Evolutionary conservation across 2,329 filamentous ascomycete species (phyloP).

Genomic region (Cladosporium cucumerinum): DNA sequence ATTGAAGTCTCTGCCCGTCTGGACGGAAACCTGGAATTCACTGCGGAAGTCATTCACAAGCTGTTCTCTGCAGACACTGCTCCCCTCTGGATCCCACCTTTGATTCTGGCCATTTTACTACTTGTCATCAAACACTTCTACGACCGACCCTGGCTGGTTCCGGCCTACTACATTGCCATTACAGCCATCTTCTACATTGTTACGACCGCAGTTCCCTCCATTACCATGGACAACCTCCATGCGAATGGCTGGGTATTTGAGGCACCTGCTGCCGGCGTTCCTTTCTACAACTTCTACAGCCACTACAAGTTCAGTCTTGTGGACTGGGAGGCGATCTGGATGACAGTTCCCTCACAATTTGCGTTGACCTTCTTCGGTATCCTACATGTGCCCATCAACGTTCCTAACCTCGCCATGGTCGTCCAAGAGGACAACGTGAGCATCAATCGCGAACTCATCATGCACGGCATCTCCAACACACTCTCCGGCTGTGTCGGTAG

Average conservation of each 20-base stretch:
- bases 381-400: slow-evolving; percentile 95
- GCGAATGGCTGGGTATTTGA: slow-evolving; percentile 86
- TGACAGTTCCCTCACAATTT: slow-evolving; percentile 90
- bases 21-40: slow-evolving; percentile 79
- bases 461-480: slow-evolving; percentile 91
- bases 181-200: slow-evolving; percentile 75
- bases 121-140: slow-evolving; percentile 73
- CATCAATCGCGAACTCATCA: slow-evolving; percentile 84
- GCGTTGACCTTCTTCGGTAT: slow-evolving; percentile 97
- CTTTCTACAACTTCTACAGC: slow-evolving; percentile 98
- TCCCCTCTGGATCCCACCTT: slow-evolving; percentile 76
- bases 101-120: slow-evolving; percentile 71
- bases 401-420: slow-evolving; percentile 85
- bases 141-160: slow-evolving; percentile 79
- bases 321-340: slow-evolving; percentile 76
- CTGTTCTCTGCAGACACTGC: slow-evolving; percentile 72
- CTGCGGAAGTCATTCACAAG: slow-evolving; percentile 69
- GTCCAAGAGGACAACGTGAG: slow-evolving; percentile 90
- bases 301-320: slow-evolving; percentile 67
- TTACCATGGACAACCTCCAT: slow-evolving; percentile 66
- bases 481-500: slow-evolving; percentile 82
- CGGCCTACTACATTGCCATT: slow-evolving; percentile 78
- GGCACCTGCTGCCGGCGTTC: slow-evolving; percentile 76
- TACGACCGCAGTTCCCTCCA: slow-evolving; percentile 64
- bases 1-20: slow-evolving; percentile 90